phyloP scores from a whole-genome alignment of 805 yeast genomes.

The Saccharomycopsis lassenensis region DNA sequence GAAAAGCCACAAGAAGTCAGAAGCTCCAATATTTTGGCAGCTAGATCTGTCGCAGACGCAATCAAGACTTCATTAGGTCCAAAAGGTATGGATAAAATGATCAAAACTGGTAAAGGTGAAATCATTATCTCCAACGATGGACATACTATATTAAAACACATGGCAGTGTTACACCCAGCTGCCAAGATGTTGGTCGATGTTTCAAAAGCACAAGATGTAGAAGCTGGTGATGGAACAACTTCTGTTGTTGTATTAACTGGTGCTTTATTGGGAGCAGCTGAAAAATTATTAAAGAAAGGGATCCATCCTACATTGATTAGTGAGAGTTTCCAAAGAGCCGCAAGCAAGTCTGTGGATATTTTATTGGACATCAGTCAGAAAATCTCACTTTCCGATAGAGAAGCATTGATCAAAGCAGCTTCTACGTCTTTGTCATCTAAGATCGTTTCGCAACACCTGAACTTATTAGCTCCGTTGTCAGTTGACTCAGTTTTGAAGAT shows the following conservation, averaged over 20 bases:
- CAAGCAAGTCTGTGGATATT: conserved; percentile 70
- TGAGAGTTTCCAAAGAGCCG: conserved; percentile 87
- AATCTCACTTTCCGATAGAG: conserved; percentile 70
- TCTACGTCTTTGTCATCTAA: conserved; percentile 88
- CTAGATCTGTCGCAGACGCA: conserved; percentile 91
- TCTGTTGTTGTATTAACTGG: conserved; percentile 95
- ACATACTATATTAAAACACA: conserved; percentile 89
- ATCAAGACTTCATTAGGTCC: conserved; percentile 95
- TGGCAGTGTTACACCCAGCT: conserved; percentile 98
- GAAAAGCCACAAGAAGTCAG: conserved; percentile 95
- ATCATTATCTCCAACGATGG: conserved; percentile 96
- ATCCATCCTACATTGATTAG: conserved; percentile 94
- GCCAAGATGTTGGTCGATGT: conserved; percentile 97
- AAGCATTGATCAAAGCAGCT: conserved; percentile 83
- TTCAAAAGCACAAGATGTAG: conserved; percentile 95
- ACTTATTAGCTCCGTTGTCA: conserved; percentile 80
- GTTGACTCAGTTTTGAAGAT: conserved; percentile 83
- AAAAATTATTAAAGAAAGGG: conserved; percentile 75
- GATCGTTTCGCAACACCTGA: conserved; percentile 88
- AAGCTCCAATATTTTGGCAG: conserved; percentile 79
- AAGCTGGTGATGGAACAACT: conserved; percentile 99
- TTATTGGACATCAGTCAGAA: conserved; percentile 75
- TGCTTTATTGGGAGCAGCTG: conserved; percentile 90
- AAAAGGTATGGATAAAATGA: conserved; percentile 99
- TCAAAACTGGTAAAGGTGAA: conserved; percentile 85